These are phyloP conservation scores for Recurvomyces mirabilis DNA, from an alignment of 495 filamentous ascomycete genomes.

Conservation along the genomic window DNA sequence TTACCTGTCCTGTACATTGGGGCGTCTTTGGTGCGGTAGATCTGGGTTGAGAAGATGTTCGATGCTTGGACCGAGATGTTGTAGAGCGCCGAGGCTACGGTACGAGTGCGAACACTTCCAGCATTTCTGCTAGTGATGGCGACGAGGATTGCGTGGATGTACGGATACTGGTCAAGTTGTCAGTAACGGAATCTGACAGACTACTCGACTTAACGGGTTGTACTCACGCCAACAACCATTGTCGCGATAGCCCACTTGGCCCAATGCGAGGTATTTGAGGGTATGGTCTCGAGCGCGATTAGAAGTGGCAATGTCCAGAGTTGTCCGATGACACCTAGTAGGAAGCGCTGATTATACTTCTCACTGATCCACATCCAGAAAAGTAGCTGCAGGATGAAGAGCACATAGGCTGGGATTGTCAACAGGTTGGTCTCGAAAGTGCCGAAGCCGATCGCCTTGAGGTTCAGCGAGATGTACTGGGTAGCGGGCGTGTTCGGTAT, in stretches of 20 bases:
- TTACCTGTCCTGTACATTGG: conserved; percentile 34
- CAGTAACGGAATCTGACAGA: too few relatives aligned
- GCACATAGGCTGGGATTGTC: conserved; percentile 25
- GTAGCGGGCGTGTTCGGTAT: conserved; percentile 39
- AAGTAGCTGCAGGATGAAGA: conserved; percentile 38
- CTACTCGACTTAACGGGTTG: background rate
- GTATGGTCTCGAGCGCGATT: conserved; percentile 32
- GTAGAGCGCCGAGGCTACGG: conserved; percentile 37
- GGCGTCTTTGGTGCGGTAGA: background rate
- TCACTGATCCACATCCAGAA: conserved; percentile 34
- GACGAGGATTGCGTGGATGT: conserved; percentile 28
- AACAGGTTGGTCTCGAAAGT: conserved; percentile 30
- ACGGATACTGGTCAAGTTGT: background rate
- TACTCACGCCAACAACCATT: conserved; percentile 26
- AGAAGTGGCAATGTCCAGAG: conserved; percentile 39
- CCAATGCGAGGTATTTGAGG: conserved; percentile 34
- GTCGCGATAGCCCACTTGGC: conserved; percentile 33
- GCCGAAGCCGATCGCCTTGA: conserved; percentile 34
- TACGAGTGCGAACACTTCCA: conserved; percentile 34
- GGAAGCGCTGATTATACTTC: conserved; percentile 36
- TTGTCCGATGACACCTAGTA: conserved; percentile 36
- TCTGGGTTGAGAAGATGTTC: conserved; percentile 23
- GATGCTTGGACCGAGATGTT: conserved; percentile 38
- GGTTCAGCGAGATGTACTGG: conserved; percentile 34
- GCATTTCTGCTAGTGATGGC: conserved; percentile 38